Percentiles rank a stretch among this genome's conserved stretches.
These are phyloP conservation scores for Pulveroboletus sp. DNA, from an alignment of 768 basidiomycete species.

Conservation along the genomic window DNA sequence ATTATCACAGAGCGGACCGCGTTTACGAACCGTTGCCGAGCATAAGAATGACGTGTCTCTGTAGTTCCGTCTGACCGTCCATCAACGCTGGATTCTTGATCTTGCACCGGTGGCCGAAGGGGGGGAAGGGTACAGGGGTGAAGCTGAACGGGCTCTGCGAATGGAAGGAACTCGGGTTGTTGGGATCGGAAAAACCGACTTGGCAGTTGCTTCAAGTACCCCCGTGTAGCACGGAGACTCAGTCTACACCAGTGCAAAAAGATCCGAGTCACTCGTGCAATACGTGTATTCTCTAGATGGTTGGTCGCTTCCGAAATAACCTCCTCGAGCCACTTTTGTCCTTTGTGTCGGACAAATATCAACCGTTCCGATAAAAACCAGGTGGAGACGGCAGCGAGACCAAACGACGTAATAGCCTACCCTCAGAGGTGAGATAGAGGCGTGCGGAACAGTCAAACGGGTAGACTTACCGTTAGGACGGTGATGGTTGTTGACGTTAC, in stretches of 20 bases:
- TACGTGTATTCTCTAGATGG: slow-evolving; percentile 21
- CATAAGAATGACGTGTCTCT: slow-evolving; percentile 23
- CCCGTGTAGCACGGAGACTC: slow-evolving; percentile 15
- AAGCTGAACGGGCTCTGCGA: background rate
- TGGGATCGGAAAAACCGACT: slow-evolving; percentile 22
- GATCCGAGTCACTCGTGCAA: slow-evolving; percentile 14
- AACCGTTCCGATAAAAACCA: slow-evolving; percentile 54
- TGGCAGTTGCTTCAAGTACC: slow-evolving; percentile 21
- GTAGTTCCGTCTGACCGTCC: slow-evolving; percentile 25
- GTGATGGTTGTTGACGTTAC: slow-evolving; percentile 61
- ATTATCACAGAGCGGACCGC: slow-evolving; percentile 46
- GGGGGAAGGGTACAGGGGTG: slow-evolving; percentile 4
- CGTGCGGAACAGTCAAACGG: background rate
- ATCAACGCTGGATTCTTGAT: slow-evolving; percentile 24
- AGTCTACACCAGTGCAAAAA: slow-evolving; percentile 21
- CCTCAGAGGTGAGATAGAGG: slow-evolving; percentile 6
- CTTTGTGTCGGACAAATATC: slow-evolving; percentile 44
- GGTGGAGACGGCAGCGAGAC: slow-evolving; percentile 44
- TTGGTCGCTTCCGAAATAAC: slow-evolving; percentile 20
- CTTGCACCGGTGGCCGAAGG: slow-evolving; percentile 10
- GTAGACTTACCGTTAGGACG: slow-evolving; percentile 50
- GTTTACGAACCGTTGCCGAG: slow-evolving; percentile 36
- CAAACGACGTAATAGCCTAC: slow-evolving; percentile 37
- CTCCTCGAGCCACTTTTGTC: slow-evolving; percentile 47
- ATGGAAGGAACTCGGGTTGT: slow-evolving; percentile 16